Evolutionary conservation across 148 eudicot genomes (phyloP), one percentile per base, ranked within the genome.

Genomic region (Pouteria glomerata): DNA sequence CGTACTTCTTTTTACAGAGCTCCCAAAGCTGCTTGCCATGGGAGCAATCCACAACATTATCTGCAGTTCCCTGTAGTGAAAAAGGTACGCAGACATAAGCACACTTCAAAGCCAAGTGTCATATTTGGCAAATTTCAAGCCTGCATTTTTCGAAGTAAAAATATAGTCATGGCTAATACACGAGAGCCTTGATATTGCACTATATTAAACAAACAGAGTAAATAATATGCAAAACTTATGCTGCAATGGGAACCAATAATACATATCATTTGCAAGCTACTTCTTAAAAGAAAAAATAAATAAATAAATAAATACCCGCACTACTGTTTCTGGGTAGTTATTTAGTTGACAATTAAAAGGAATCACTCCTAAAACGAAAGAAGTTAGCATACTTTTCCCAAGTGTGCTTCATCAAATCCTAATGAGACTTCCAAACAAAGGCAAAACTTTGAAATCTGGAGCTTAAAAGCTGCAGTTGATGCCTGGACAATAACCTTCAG

Each of bases 21-120:
- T 89, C 92, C 94, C 94, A 91, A 15, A 91, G 86, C 80, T 89
- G 90, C 81, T 89, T 89, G 24, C 97, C 94, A 62, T 91, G 97
- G 70, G 92, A 74, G 74, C 89, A 91, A 84, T 89, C 87, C 58
- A 91, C 97, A 16, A 91, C 97, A 72, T 89, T 90, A 74, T 91
- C 97, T 63, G 88, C 88, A 47, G 92, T 89, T 53, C 97, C 97
- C 97, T 91, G 74, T 23, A 61, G 73, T 57, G 34, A 70, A 21
- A 33, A 70, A 52, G 18, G 23, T 30, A 14, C 19, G 39, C 53
- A 45, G 57, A 63, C 58, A 63, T 42, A 33, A 63, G 21, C 50
- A 42, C 24, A 24, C 44, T n/a, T 39, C 21, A 24, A 23, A 37
- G 41, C 18, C 24, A 37, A 15, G 4, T 23, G 5, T 3, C 58